phyloP scores from a whole-genome alignment of 2,329 filamentous ascomycete genomes.

The Arthrinium phaeospermum region DNA sequence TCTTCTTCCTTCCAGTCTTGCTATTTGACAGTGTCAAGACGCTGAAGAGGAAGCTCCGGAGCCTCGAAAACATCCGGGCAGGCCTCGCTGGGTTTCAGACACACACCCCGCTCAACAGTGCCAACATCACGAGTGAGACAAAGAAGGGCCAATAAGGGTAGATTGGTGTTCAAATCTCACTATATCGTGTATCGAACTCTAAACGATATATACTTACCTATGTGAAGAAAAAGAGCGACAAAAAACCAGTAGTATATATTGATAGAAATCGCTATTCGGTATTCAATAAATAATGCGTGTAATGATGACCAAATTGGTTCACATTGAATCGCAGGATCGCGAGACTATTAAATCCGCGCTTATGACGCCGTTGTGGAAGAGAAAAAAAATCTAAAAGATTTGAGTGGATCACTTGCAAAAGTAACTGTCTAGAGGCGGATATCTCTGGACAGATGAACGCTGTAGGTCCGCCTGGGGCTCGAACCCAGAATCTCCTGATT shows the following conservation, averaged over 20 bases:
- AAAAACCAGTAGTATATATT: too few relatives aligned
- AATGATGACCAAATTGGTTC: too few relatives aligned
- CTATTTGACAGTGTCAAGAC: constrained; percentile 34
- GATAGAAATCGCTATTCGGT: too few relatives aligned
- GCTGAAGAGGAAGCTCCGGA: constrained; percentile 32
- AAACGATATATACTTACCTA: neutral
- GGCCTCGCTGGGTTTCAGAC: constrained; percentile 30
- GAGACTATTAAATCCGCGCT: too few relatives aligned
- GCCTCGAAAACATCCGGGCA: constrained; percentile 33
- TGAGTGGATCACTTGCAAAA: too few relatives aligned
- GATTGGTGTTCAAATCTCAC: neutral
- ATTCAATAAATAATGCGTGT: neutral
- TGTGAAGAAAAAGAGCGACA: neutral
- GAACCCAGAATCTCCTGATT: too few relatives aligned
- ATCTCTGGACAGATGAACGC: too few relatives aligned
- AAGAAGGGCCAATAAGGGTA: constrained; percentile 17
- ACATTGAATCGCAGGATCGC: too few relatives aligned
- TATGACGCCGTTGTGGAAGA: too few relatives aligned
- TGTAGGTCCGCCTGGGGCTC: too few relatives aligned
- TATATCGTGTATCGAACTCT: neutral
- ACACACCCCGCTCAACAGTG: constrained; percentile 12
- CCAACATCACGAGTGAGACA: neutral
- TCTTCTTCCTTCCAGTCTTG: constrained; percentile 31
- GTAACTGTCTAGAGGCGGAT: too few relatives aligned
- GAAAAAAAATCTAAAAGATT: too few relatives aligned